Evolutionary conservation across 2,329 filamentous ascomycete genomes (phyloP), one percentile per base, ranked within the genome.

Genomic region (Colletotrichum eremochloae): DNA sequence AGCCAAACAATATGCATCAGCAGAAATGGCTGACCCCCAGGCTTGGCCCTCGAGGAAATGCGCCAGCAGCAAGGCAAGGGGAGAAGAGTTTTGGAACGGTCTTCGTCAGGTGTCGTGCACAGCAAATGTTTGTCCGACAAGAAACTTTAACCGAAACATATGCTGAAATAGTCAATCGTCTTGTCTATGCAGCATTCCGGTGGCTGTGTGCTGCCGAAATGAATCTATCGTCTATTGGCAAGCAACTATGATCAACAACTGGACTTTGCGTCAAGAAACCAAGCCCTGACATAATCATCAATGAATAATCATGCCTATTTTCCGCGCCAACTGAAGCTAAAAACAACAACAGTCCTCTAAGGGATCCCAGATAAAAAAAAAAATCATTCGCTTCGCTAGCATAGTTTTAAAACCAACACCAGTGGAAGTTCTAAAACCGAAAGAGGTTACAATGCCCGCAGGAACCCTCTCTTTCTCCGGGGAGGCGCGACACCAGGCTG

Each of bases 401-500:
- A 38, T 11, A 20, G 12, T 12, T 11, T 15, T 3, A 7, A 44
- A 7, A 58, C n/a, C 12, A 42, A 58, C 55, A 14, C 36, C 36
- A 29, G 12, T 24, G 20, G 6, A 14, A n/a, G 0, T 6, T 14
- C 11, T 15, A 5, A n/a, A 56, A 2, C 15, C 2, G 15, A n/a
- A 5, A 29, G 6, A 40, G 5, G 6, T 53, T 44, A 70, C 56
- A 70, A 60, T 2, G 63, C 62, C 24, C 68, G 24, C 20, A 70
- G 48, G 12, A 67, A 70, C 9, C 63, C 62, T 46, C 62, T 60
- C 36, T 70, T 70, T 14, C 62, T 53, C 40, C 46, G 60, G 9
- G 68, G 68, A 7, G 68, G 68, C 31, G 55, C 42, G 40, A 42
- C 63, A 1, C 68, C 55, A 8, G 63, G 68, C 29, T 57, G 63